Percentiles rank a stretch among this genome's conserved stretches.
These are phyloP conservation scores for Cryptococcus deneoformans DNA, from an alignment of 1,284 basidiomycete genomes.

Conservation along the genomic window DNA sequence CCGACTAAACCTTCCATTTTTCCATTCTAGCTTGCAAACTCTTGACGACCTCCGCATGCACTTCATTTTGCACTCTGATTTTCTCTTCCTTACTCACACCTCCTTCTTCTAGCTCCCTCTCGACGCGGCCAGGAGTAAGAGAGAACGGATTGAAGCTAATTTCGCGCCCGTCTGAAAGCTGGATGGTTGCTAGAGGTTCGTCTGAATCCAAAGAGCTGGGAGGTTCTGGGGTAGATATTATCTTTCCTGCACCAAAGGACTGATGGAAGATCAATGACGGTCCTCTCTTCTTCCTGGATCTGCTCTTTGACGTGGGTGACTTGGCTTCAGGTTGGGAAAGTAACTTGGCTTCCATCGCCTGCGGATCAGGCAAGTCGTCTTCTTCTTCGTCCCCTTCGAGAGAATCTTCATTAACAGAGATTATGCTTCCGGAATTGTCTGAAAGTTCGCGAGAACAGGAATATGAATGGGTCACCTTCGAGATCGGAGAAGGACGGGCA, in stretches of 20 bases:
- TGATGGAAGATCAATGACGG: constrained; percentile 40
- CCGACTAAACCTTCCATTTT: constrained; percentile 23
- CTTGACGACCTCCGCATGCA: constrained; percentile 28
- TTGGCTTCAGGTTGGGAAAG: constrained; percentile 13
- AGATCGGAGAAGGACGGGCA: constrained; percentile 32
- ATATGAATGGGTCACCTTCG: constrained; percentile 21
- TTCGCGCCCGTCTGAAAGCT: constrained; percentile 31
- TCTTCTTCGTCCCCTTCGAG: constrained; percentile 6
- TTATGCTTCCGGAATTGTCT: background rate
- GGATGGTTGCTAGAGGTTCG: constrained; percentile 15
- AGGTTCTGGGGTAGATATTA: background rate
- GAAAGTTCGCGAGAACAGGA: constrained; percentile 4
- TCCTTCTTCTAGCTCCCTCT: constrained; percentile 33
- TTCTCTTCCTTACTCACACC: constrained; percentile 30
- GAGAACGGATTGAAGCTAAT: constrained; percentile 38
- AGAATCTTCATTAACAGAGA: constrained; percentile 9
- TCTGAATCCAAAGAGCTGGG: background rate
- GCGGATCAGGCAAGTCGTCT: constrained; percentile 43
- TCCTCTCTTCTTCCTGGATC: constrained; percentile 20
- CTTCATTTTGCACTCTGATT: constrained; percentile 19
- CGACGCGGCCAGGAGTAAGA: constrained; percentile 28
- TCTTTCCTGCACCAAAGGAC: constrained; percentile 14
- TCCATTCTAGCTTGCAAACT: constrained; percentile 33
- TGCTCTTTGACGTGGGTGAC: constrained; percentile 4
- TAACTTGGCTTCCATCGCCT: constrained; percentile 32